Evolutionary conservation across 2,329 filamentous ascomycete genomes (phyloP).

Genomic region (Aspergillus glaucus): DNA sequence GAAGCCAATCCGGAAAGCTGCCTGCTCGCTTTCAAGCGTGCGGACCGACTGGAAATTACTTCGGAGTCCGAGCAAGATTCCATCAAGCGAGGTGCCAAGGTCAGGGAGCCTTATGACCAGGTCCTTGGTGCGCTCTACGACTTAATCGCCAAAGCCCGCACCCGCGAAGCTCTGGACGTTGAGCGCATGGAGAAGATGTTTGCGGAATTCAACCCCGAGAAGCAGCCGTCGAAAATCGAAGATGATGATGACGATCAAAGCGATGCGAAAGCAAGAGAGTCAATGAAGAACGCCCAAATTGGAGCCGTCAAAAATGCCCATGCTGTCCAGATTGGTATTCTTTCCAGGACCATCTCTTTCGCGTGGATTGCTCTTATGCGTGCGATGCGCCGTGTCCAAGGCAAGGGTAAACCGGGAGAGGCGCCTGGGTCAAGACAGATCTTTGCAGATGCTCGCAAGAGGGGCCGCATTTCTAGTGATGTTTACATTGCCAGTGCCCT

Average conservation of each 20-base stretch:
- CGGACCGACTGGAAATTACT: conserved; percentile 76
- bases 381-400: conserved; percentile 89
- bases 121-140: conserved; percentile 84
- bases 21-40: conserved; percentile 79
- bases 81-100: conserved; percentile 60
- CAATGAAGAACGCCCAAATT: conserved; percentile 49
- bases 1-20: conserved; percentile 90
- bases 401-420: conserved; percentile 66
- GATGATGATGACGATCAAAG: conserved; percentile 51
- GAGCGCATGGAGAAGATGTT: conserved; percentile 51
- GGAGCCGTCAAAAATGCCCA: conserved; percentile 59
- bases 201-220: conserved; percentile 35
- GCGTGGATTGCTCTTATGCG: conserved; percentile 94
- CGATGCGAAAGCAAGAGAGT: conserved; percentile 45
- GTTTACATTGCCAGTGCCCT: conserved; percentile 90
- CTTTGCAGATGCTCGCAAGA: conserved; percentile 80
- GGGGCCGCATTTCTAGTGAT: conserved; percentile 84
- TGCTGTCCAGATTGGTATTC: conserved; percentile 63
- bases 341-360: conserved; percentile 82
- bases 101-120: conserved; percentile 76
- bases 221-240: conserved; percentile 37
- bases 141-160: conserved; percentile 65
- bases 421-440: conserved; percentile 72
- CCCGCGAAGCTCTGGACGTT: conserved; percentile 58
- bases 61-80: conserved; percentile 67